Evolutionary conservation across 352 stramenopile species (phyloP).

Genomic region (Globisporangium radiosum): DNA sequence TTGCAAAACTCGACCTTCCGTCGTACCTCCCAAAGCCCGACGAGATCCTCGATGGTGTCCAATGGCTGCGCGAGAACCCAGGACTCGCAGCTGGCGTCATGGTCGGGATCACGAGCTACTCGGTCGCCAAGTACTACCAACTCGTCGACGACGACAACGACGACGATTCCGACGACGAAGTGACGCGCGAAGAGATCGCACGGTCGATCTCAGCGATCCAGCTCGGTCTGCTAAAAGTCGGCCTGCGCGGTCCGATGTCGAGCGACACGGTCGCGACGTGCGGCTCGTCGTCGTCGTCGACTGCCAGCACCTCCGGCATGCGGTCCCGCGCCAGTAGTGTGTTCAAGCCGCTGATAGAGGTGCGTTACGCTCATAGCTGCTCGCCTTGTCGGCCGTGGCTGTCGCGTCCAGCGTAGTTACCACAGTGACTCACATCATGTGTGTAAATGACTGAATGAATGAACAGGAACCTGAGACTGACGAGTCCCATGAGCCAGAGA

Average conservation of each 20-base stretch:
- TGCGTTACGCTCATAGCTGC: constrained; percentile 6
- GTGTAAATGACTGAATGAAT: not conserved
- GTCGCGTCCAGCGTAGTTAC: no score
- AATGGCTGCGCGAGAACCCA: constrained; percentile 64
- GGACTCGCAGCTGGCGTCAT: constrained; percentile 53
- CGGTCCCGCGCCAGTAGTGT: constrained; percentile 32
- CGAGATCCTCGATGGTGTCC: constrained; percentile 56
- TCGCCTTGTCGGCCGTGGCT: no score
- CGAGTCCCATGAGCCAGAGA: constrained; percentile 8
- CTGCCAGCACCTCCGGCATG: constrained; percentile 19
- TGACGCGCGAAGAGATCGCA: constrained; percentile 40
- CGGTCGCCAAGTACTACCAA: constrained; percentile 63
- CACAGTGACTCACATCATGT: no score
- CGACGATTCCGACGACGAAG: constrained; percentile 22
- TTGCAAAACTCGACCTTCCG: constrained; percentile 36
- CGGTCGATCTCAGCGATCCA: constrained; percentile 42
- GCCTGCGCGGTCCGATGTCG: constrained; percentile 11
- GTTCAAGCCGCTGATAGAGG: constrained; percentile 32
- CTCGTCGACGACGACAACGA: constrained; percentile 21
- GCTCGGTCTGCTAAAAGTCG: constrained; percentile 30
- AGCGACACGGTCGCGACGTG: constrained; percentile 22
- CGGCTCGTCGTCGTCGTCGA: constrained; percentile 21
- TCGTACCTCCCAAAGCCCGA: constrained; percentile 58
- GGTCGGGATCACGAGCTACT: constrained; percentile 63
- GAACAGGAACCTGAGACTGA: constrained; percentile 4